Evolutionary conservation across 2,329 filamentous ascomycete genomes (phyloP).

Genomic region (Neofusicoccum kwambonambiense): DNA sequence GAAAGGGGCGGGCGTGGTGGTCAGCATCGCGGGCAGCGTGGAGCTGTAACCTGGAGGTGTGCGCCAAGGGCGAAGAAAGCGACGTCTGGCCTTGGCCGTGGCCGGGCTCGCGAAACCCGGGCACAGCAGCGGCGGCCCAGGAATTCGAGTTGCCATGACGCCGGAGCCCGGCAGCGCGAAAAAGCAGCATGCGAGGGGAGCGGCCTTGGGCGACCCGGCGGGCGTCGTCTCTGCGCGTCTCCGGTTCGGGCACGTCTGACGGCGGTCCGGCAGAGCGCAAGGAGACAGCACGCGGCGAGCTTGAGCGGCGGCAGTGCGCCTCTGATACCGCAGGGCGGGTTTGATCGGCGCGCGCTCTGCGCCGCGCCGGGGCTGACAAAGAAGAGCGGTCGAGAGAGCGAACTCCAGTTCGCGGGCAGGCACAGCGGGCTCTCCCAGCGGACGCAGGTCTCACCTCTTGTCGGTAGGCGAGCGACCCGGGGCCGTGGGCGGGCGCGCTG

Average conservation of each 20-base stretch:
- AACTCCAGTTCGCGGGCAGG: not conserved
- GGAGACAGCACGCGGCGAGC: not conserved
- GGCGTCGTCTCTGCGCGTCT: not conserved
- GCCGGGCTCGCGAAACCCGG: not conserved
- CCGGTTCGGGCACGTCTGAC: not conserved
- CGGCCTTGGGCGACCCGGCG: not conserved
- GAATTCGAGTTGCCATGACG: conserved; percentile 1
- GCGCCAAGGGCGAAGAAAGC: not conserved
- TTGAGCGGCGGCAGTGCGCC: not conserved
- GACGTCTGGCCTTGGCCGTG: not conserved
- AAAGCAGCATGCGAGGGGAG: conserved; percentile 11
- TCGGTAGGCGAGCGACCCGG: conserved; percentile 18
- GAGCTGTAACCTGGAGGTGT: not conserved
- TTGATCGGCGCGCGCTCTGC: not conserved
- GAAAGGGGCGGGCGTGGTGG: not conserved
- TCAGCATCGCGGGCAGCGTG: conserved; percentile 6
- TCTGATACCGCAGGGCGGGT: not conserved
- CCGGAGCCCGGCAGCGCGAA: conserved; percentile 12
- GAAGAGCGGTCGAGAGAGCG: conserved; percentile 12
- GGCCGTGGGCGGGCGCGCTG: conserved; percentile 16
- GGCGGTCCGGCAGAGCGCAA: not conserved
- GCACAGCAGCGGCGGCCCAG: conserved; percentile 1
- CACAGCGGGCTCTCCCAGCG: conserved; percentile 8
- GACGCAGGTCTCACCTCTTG: conserved; percentile 19
- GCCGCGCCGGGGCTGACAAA: conserved; percentile 1